Conservation (phyloP, 352 stramenopile species). For the Thalassiosira livingstoniorum region DNA sequence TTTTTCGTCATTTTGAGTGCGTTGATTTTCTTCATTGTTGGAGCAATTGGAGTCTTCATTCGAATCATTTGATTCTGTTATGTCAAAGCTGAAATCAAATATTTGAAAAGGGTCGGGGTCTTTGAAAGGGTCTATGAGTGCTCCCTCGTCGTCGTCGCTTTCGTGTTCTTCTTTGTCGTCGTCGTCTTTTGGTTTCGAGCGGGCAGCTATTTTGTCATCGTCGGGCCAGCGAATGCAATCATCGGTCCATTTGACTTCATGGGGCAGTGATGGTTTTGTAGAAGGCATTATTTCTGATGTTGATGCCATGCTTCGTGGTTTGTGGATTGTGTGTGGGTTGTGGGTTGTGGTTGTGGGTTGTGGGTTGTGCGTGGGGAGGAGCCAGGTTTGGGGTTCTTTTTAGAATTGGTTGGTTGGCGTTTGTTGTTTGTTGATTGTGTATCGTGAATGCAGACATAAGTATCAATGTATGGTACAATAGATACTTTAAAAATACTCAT, state of each 20-base stretch:
- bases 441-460: too few species aligned
- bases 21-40: background rate
- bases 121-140: constrained; percentile 27
- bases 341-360: too few species aligned
- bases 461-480: too few species aligned
- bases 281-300: background rate
- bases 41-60: too few species aligned
- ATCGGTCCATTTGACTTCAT: constrained; percentile 73
- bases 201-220: constrained; percentile 49
- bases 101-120: constrained; percentile 71
- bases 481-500: too few species aligned
- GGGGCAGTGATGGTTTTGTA: background rate
- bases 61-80: too few species aligned
- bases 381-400: too few species aligned
- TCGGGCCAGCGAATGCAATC: constrained; percentile 66
- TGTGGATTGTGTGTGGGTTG: background rate
- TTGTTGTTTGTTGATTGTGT: too few species aligned
- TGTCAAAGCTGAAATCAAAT: constrained; percentile 65
- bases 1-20: constrained; percentile 14
- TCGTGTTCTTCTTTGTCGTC: constrained; percentile 8
- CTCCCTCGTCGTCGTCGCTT: constrained; percentile 49
- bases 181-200: constrained; percentile 8
- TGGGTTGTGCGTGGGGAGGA: too few species aligned
- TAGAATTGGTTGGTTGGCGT: too few species aligned
- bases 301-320: background rate